These are phyloP conservation scores for Geranium rotundifolium DNA, from an alignment of 345 rosid genomes.

Conservation along the genomic window DNA sequence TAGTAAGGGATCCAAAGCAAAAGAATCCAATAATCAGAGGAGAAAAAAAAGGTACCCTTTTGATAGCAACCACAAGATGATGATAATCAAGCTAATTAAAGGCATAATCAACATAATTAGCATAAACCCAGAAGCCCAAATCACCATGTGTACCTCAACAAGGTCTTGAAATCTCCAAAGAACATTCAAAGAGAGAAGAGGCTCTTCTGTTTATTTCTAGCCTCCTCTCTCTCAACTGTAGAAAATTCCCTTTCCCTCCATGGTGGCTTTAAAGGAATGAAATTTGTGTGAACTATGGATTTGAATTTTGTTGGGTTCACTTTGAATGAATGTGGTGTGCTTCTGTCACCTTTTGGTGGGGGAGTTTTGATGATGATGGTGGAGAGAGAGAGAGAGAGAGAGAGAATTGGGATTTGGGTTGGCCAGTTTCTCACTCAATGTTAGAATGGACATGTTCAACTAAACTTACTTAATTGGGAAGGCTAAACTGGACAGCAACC, in stretches of 20 bases:
- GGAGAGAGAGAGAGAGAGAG: constrained; percentile 1
- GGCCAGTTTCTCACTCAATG: constrained; percentile 53
- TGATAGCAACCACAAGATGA: not conserved
- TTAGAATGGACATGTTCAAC: constrained; percentile 24
- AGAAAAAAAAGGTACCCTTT: not conserved
- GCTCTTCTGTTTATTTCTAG: not conserved
- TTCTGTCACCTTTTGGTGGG: constrained; percentile 12
- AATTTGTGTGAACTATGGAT: not conserved
- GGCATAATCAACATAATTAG: constrained; percentile 3
- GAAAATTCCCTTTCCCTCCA: constrained; percentile 8
- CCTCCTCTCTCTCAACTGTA: constrained; percentile 9
- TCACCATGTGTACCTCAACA: constrained; percentile 6
- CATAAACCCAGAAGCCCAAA: constrained; percentile 12
- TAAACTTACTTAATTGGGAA: constrained; percentile 39
- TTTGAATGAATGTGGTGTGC: constrained; percentile 15
- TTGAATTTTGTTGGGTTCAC: not conserved
- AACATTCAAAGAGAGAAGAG: constrained; percentile 15
- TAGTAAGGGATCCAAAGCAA: not conserved
- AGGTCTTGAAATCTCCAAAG: constrained; percentile 9
- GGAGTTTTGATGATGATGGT: constrained; percentile 9
- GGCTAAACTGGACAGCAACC: constrained; percentile 28
- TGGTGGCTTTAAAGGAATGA: constrained; percentile 1
- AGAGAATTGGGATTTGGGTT: constrained; percentile 15
- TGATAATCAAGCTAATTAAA: not conserved
- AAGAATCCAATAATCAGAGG: not conserved